Conservation (phyloP, 495 filamentous ascomycete species). For the Penicillium paradoxum region DNA sequence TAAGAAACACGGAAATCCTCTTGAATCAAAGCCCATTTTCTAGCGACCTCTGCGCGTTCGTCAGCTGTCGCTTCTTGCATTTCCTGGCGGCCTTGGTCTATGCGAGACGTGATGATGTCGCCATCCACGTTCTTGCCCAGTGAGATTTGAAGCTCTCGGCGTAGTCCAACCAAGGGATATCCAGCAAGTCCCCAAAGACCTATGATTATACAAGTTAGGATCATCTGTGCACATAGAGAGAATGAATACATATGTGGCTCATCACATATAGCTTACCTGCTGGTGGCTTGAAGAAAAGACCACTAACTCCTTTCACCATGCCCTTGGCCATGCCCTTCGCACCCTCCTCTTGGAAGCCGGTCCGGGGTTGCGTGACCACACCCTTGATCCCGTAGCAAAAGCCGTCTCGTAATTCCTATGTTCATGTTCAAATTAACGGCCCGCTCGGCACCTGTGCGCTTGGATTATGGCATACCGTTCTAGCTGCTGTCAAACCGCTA, state of each 20-base stretch:
- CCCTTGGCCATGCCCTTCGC: conserved; percentile 66
- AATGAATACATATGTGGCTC: background rate
- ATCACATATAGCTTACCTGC: conserved; percentile 48
- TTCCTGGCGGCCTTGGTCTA: conserved; percentile 23
- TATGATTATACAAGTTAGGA: conserved; percentile 21
- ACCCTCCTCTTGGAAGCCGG: conserved; percentile 65
- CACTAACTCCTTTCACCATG: conserved; percentile 70
- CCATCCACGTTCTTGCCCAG: conserved; percentile 16
- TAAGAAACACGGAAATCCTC: background rate
- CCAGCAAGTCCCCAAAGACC: conserved; percentile 60
- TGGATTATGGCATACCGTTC: conserved; percentile 53
- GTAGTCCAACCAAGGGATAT: conserved; percentile 68
- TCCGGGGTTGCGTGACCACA: conserved; percentile 64
- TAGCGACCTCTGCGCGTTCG: conserved; percentile 17
- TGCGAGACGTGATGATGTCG: conserved; percentile 18
- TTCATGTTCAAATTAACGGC: conserved; percentile 26
- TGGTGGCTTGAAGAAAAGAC: conserved; percentile 64
- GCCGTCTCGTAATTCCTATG: conserved; percentile 60
- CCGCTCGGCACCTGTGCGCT: too few relatives aligned
- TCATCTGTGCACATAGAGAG: background rate
- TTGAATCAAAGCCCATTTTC: conserved; percentile 18
- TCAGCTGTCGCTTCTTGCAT: conserved; percentile 17
- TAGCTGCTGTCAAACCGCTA: conserved; percentile 58
- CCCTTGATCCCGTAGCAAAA: conserved; percentile 71
- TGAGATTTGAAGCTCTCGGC: conserved; percentile 62